phyloP scores from a whole-genome alignment of 345 rosid genomes.

The Aegle marmelos region DNA sequence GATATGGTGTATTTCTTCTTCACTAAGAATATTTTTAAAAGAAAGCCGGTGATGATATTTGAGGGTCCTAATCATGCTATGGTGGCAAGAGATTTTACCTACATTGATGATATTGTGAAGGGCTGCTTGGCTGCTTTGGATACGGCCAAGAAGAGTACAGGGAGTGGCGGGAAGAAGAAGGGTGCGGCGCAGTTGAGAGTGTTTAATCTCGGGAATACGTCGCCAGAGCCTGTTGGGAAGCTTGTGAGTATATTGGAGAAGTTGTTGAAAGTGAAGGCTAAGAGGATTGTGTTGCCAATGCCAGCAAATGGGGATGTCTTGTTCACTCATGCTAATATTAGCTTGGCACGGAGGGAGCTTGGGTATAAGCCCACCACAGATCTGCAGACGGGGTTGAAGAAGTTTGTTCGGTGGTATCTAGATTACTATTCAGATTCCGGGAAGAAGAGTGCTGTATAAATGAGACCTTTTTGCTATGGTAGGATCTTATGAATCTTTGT shows the following conservation, averaged over 20 bases:
- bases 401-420: conserved; percentile 32
- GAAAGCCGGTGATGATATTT: conserved; percentile 36
- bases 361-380: conserved; percentile 28
- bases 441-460: conserved; percentile 28
- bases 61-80: conserved; percentile 38
- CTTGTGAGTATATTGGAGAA: conserved; percentile 35
- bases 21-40: conserved; percentile 45
- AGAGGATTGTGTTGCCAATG: conserved; percentile 29
- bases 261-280: conserved; percentile 33
- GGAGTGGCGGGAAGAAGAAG: conserved; percentile 32
- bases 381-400: conserved; percentile 31
- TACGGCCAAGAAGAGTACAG: conserved; percentile 31
- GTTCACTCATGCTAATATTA: conserved; percentile 32
- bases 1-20: conserved; percentile 62
- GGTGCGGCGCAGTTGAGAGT: conserved; percentile 26
- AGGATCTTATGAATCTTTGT: conserved; percentile 15
- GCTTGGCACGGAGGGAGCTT: conserved; percentile 29
- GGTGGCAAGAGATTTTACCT: conserved; percentile 49
- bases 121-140: conserved; percentile 37
- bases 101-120: conserved; percentile 36
- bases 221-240: conserved; percentile 27
- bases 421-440: conserved; percentile 18
- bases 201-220: conserved; percentile 32
- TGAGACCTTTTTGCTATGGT: conserved; percentile 15
- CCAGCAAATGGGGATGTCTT: conserved; percentile 34